Evolutionary conservation across 1,284 basidiomycete species (phyloP).

Genomic region (Microbotryum intermedium): DNA sequence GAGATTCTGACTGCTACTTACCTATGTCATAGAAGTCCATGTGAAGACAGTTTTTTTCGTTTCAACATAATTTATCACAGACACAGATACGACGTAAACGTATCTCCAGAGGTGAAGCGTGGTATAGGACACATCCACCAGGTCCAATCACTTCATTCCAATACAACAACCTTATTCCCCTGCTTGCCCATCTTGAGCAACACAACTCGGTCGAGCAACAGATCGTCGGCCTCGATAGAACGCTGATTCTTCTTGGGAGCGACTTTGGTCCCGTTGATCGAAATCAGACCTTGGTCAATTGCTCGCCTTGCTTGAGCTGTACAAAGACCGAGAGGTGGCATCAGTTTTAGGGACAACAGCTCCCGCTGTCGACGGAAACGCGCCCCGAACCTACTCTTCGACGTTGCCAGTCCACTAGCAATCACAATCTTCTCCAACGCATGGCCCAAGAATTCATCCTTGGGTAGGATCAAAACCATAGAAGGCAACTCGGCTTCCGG

Average conservation of each 20-base stretch:
- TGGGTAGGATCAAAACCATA: conserved; percentile 51
- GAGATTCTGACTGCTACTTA: no score
- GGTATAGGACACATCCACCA: background rate
- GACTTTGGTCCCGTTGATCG: conserved; percentile 48
- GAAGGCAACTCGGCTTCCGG: conserved; percentile 46
- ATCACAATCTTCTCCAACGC: conserved; percentile 14
- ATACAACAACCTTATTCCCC: conserved; percentile 44
- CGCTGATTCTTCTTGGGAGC: conserved; percentile 31
- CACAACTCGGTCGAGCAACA: conserved; percentile 57
- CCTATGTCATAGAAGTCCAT: no score
- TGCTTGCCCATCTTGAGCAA: conserved; percentile 69
- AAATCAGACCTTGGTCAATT: conserved; percentile 48
- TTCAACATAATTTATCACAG: no score
- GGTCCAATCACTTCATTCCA: conserved; percentile 16
- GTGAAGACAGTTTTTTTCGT: no score
- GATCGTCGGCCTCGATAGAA: conserved; percentile 44
- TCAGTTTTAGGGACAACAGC: background rate
- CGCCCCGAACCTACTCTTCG: conserved; percentile 16
- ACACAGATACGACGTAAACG: no score
- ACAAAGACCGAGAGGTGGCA: conserved; percentile 25
- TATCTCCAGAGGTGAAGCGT: no score
- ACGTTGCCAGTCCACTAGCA: conserved; percentile 17
- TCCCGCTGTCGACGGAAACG: background rate
- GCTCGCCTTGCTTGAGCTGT: conserved; percentile 51
- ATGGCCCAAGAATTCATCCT: conserved; percentile 44